Base-by-base conservation (phyloP, 306 rosid genomes). In the Ceratonia siliqua region DNA sequence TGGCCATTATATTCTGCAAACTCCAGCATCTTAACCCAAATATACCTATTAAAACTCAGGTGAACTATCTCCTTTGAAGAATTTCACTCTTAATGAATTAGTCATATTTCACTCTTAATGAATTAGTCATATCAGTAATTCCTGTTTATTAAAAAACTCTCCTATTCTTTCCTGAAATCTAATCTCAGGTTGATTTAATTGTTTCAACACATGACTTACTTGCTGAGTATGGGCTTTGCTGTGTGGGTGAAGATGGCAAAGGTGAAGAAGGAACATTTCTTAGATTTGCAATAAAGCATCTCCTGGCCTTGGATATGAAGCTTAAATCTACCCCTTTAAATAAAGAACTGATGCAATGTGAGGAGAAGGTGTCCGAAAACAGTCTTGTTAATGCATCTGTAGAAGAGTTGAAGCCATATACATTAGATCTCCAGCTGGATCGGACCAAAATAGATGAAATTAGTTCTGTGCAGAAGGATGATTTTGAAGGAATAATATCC, bases 281-380 rank as follows among this genome's bases (percentile, higher is more conserved):
- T 78, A 94, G 91, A 81, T 94, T 91, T 88, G 90, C 98, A 14
- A 94, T 94, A 76, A 94, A 94, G 89, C 97, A 89, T 86, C 93
- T 94, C 38, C 70, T 94, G 82, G 91, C 88, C 74, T 88, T 91
- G 87, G 96, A 91, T 88, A 85, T 90, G 93, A 94, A 90, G 87
- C 83, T 90, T 73, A 94, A 94, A 81, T 85, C 95, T 36, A 88
- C 68, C 81, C 75, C 81, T 54, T 58, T 50, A 62, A 85, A 78
- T 79, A 88, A 86, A 85, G 90, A 94, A 72, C 58, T 62, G 68
- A 68, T 79, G 70, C 86, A 38, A 64, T 55, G 76, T 49, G 87
- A 78, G 41, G 90, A 88, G 68, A 73, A 70, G 82, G 82, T 82
- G 30, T 75, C 83, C 86, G 79, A 80, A 68, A 78, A 82, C 77